These are phyloP conservation scores for Eudorina sp. DNA, from an alignment of 139 green algal genomes.

Conservation along the genomic window DNA sequence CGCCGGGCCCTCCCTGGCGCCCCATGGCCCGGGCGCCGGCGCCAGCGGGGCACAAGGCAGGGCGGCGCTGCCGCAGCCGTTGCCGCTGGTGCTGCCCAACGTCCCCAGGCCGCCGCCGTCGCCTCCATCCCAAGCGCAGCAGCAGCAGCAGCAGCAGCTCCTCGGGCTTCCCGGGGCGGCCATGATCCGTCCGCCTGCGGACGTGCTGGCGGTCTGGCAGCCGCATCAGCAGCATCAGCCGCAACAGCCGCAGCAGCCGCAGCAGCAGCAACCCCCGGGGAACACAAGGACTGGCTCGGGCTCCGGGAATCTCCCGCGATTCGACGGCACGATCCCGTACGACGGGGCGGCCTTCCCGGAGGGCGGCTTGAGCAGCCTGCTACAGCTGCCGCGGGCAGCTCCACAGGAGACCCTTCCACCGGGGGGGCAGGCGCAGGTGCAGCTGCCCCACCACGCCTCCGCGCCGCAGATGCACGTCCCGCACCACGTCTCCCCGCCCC, in stretches of 20 bases:
- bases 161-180: background rate
- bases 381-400: no score
- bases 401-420: no score
- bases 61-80: background rate
- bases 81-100: background rate
- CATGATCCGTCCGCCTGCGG: no score
- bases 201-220: no score
- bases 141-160: slow-evolving; percentile 24
- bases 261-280: background rate
- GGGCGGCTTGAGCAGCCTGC: background rate
- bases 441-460: no score
- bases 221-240: background rate
- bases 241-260: background rate
- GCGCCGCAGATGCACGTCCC: background rate
- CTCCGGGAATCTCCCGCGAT: background rate
- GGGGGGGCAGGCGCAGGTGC: no score
- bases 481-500: background rate
- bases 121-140: background rate
- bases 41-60: background rate
- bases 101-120: background rate
- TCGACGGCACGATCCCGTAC: background rate
- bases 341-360: background rate
- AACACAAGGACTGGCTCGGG: background rate
- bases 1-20: background rate
- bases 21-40: background rate